phyloP scores from a whole-genome alignment of 768 basidiomycete genomes.

The Podaxis sp. region DNA sequence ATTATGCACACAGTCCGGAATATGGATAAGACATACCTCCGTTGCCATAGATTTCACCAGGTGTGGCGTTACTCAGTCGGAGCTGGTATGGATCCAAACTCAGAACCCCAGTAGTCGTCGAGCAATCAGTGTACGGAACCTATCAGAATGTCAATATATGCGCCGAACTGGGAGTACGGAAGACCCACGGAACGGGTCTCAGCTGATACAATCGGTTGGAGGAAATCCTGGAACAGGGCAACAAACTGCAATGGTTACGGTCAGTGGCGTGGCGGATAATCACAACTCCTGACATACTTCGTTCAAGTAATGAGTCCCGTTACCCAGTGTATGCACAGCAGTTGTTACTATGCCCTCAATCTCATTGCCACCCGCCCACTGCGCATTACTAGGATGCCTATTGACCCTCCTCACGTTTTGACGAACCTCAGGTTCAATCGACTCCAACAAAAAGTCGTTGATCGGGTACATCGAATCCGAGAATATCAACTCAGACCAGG shows the following conservation, averaged over 20 bases:
- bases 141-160: constrained; percentile 17
- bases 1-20: not conserved
- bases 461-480: constrained; percentile 57
- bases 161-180: not conserved
- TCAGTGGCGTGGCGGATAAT: not conserved
- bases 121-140: constrained; percentile 62
- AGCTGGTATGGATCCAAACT: constrained; percentile 55
- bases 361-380: constrained; percentile 65
- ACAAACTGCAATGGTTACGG: constrained; percentile 37
- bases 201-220: constrained; percentile 45
- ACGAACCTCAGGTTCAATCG: constrained; percentile 53
- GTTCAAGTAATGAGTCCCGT: constrained; percentile 48
- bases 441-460: constrained; percentile 51
- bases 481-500: constrained; percentile 63
- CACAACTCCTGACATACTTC: constrained; percentile 33
- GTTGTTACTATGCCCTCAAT: constrained; percentile 52
- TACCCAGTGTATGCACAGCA: constrained; percentile 34
- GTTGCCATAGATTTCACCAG: constrained; percentile 57
- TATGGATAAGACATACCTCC: constrained; percentile 31
- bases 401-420: constrained; percentile 59
- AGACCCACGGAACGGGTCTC: constrained; percentile 47
- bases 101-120: constrained; percentile 57
- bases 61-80: constrained; percentile 49
- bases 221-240: constrained; percentile 50
- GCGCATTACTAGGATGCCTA: constrained; percentile 54